Evolutionary conservation across 805 yeast species (phyloP).

Genomic region (Metschnikowia corniflorae): DNA sequence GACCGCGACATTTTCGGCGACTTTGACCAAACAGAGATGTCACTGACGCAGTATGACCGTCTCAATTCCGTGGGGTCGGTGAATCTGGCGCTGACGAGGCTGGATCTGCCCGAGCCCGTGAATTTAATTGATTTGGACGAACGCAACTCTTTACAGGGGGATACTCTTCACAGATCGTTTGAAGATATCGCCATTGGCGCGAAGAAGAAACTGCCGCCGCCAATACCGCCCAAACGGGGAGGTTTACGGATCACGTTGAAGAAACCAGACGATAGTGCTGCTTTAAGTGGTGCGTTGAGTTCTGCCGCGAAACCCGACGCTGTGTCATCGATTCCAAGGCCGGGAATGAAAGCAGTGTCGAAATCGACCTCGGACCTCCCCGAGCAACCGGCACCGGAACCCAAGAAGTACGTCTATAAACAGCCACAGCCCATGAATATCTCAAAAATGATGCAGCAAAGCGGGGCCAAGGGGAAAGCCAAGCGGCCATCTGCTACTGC

Average conservation of each 20-base stretch:
- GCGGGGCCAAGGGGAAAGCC: conserved; percentile 1
- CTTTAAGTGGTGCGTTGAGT: background rate
- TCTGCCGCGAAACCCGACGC: background rate
- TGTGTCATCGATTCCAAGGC: conserved; percentile 1
- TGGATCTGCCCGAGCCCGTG: conserved; percentile 25
- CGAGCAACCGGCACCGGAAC: conserved; percentile 7
- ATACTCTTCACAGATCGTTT: conserved; percentile 16
- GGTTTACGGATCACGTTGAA: conserved; percentile 4
- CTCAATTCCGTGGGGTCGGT: conserved; percentile 16
- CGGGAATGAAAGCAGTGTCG: conserved; percentile 11
- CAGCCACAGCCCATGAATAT: conserved; percentile 40
- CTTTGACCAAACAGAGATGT: conserved; percentile 35
- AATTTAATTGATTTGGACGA: conserved; percentile 71
- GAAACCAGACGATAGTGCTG: conserved; percentile 1
- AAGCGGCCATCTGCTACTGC: conserved; percentile 8
- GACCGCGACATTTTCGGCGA: conserved; percentile 32
- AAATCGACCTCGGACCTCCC: conserved; percentile 26
- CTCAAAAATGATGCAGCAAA: conserved; percentile 29
- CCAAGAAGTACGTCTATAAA: conserved; percentile 30
- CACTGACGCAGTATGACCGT: conserved; percentile 25
- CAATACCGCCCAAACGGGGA: conserved; percentile 17
- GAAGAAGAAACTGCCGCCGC: conserved; percentile 16
- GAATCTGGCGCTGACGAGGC: conserved; percentile 4
- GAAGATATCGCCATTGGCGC: conserved; percentile 21
- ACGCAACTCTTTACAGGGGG: conserved; percentile 34